phyloP scores from a whole-genome alignment of 371 early-diverging fungal species.

The Umbelopsis sp. region DNA sequence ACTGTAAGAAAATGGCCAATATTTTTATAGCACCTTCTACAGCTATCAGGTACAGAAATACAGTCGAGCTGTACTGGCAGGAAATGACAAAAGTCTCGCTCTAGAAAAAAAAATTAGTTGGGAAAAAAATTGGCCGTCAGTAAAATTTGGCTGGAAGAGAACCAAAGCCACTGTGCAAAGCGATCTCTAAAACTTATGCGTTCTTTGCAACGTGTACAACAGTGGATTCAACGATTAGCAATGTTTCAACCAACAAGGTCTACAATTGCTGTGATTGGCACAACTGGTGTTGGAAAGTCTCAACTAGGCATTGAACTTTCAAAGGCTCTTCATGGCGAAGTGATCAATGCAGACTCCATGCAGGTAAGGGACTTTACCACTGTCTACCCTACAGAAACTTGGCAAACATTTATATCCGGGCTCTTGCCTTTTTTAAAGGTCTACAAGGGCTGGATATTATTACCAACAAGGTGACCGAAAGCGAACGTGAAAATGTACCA shows the following conservation, averaged over 20 bases:
- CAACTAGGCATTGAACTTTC: conserved; percentile 88
- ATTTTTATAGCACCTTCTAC: too few relatives aligned
- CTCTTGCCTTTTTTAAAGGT: conserved; percentile 50
- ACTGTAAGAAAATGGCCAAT: too few relatives aligned
- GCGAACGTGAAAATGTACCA: conserved; percentile 70
- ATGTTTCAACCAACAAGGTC: conserved; percentile 6
- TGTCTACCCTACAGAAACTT: background rate
- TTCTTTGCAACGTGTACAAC: background rate
- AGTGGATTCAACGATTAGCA: background rate
- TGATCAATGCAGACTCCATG: conserved; percentile 94
- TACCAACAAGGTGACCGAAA: conserved; percentile 88
- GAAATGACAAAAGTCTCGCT: background rate
- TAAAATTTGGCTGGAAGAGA: background rate
- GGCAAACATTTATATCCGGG: too few relatives aligned
- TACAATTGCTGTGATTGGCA: conserved; percentile 69
- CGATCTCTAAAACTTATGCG: conserved; percentile 1
- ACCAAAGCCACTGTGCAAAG: conserved; percentile 2
- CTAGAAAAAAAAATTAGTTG: background rate
- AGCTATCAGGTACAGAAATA: too few relatives aligned
- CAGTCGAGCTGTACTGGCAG: too few relatives aligned
- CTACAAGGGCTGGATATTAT: conserved; percentile 86
- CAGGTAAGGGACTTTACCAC: conserved; percentile 64
- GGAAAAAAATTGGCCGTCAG: background rate
- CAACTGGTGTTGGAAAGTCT: conserved; percentile 95
- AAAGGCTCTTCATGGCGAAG: conserved; percentile 81